phyloP scores from a whole-genome alignment of 2,329 filamentous ascomycete genomes.

The Aspergillus arachidicola region DNA sequence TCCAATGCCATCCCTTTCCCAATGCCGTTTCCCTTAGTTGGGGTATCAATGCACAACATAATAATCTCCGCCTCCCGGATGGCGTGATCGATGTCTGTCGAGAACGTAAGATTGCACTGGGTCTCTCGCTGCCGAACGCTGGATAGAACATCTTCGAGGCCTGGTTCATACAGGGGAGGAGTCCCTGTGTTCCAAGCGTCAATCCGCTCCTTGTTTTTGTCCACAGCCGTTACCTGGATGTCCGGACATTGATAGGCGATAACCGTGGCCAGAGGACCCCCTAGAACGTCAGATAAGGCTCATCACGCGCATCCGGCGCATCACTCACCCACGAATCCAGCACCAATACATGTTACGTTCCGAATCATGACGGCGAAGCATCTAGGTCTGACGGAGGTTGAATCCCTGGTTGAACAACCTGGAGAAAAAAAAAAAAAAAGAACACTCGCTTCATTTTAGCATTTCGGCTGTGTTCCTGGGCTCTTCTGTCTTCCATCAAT shows the following conservation, averaged over 20 bases:
- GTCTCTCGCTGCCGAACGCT: background rate
- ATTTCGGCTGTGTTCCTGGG: background rate
- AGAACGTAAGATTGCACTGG: conserved; percentile 70
- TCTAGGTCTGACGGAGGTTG: background rate
- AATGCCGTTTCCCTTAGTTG: conserved; percentile 70
- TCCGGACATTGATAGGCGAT: background rate
- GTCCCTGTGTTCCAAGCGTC: background rate
- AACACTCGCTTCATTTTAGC: background rate
- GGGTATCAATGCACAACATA: conserved; percentile 76
- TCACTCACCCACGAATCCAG: background rate
- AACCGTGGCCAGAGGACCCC: background rate
- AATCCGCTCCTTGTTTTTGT: background rate
- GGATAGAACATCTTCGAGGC: background rate
- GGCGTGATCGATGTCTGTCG: conserved; percentile 63
- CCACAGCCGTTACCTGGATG: background rate
- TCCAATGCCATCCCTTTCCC: conserved; percentile 73
- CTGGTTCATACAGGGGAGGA: background rate
- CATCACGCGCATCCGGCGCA: background rate
- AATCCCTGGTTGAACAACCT: background rate
- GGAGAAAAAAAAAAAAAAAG: too few species aligned
- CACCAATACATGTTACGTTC: background rate
- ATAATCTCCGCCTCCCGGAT: conserved; percentile 72
- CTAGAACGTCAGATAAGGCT: background rate
- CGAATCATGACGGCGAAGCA: background rate
- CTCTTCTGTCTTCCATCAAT: background rate